phyloP scores from a whole-genome alignment of 441 rosid genomes.

The Arabidopsis hybrid region DNA sequence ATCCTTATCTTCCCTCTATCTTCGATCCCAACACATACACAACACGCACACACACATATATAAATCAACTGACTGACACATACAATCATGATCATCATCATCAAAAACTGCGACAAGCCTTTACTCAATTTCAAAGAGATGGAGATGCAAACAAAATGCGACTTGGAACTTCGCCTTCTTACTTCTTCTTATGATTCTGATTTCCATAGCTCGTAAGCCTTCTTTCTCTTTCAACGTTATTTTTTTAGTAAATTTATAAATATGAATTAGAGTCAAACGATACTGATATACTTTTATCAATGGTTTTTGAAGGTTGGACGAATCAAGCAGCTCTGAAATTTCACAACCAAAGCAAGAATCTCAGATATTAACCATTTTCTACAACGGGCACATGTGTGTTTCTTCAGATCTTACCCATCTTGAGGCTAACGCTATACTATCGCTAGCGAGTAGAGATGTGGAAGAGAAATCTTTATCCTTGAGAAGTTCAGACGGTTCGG shows the following conservation, averaged over 20 bases:
- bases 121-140: constrained; percentile 12
- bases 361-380: constrained; percentile 35
- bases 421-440: constrained; percentile 63
- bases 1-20: constrained; percentile 5
- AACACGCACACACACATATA: constrained; percentile 24
- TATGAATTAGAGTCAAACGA: neutral
- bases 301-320: neutral
- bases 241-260: neutral
- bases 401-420: constrained; percentile 33
- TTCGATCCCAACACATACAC: constrained; percentile 24
- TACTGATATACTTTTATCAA: neutral
- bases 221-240: neutral
- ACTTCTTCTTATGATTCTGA: constrained; percentile 4
- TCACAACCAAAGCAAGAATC: constrained; percentile 28
- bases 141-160: constrained; percentile 40
- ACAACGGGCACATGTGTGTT: constrained; percentile 36
- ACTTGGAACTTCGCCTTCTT: constrained; percentile 42
- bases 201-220: constrained; percentile 19
- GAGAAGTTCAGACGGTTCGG: constrained; percentile 15
- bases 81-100: neutral
- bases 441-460: constrained; percentile 53
- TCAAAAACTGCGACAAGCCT: constrained; percentile 23
- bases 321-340: constrained; percentile 17
- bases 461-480: constrained; percentile 35
- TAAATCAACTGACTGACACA: constrained; percentile 16